Evolutionary conservation across 345 rosid genomes (phyloP), one percentile per base, ranked within the genome.

Genomic region (Sapria himalayana): DNA sequence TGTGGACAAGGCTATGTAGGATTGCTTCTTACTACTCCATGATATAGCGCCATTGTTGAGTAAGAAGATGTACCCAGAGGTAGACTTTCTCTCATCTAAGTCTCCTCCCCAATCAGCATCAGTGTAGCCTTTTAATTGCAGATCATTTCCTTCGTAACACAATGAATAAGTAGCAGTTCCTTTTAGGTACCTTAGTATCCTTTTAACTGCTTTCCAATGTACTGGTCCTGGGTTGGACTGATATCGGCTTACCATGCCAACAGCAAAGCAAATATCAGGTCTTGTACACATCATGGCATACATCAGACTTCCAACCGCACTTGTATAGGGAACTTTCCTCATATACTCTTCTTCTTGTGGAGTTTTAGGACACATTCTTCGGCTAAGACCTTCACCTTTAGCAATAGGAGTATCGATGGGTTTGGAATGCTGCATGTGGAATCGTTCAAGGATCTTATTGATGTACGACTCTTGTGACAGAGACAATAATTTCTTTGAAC

Each of bases 401-500:
- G 34, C 0, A 6, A 31, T 31, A 32, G 0, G 53, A 38, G 18
- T 25, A 12, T 48, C 11, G 1, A 48, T 21, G 9, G 9, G 19
- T 11, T 21, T 41, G 12, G 4, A 50, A 4, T 50, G 10, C 2
- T 32, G 9, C 41, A 50, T 22, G 5, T 21, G 2, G 17, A 50
- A 32, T 9, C 13, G 4, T 23, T 50, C 11, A 40, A 50, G 25
- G 18, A 37, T 22, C 14, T 48, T 37, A 12, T 7, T 23, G 7
- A 48, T 48, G 15, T 48, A 49, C 15, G 36, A 16, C 29, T 39
- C 20, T 39, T 27, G 20, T 19, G 6, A 42, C 33, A 42, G 22
- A 27, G 15, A 1, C 9, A 25, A 18, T 9, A 24, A 11, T 23
- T 41, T 39, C 13, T 22, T 19, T 11, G 18, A 40, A 40, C 13